These are phyloP conservation scores for Plasmodium knowlesi DNA, from an alignment of 169 alveolate species.

Conservation along the genomic window DNA sequence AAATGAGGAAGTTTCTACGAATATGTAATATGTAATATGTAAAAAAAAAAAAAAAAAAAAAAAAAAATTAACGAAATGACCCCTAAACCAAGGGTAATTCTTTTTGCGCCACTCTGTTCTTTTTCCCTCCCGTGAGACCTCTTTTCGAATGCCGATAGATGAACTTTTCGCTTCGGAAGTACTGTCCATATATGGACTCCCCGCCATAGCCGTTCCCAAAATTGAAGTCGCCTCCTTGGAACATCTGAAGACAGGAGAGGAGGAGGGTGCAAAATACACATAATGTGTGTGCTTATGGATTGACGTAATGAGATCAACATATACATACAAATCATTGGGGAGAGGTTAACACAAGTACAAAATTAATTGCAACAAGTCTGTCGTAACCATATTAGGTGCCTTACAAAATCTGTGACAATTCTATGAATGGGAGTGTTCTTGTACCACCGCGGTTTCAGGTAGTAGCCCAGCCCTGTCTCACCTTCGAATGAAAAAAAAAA, in stretches of 20 bases:
- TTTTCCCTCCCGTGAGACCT: slow-evolving; percentile 64
- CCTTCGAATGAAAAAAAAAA: slow-evolving; percentile 77
- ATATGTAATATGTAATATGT: not conserved
- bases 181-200: slow-evolving; percentile 89
- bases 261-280: not conserved
- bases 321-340: not conserved
- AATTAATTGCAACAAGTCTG: not conserved
- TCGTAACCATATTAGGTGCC: not conserved
- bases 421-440: slow-evolving; percentile 87
- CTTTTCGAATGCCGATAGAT: slow-evolving; percentile 86
- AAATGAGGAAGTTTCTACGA: not conserved
- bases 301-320: not conserved
- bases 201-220: slow-evolving; percentile 91
- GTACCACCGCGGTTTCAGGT: slow-evolving; percentile 89
- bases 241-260: slow-evolving; percentile 77
- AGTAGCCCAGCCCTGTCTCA: slow-evolving; percentile 89
- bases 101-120: not conserved
- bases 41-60: no score
- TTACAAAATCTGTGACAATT: slow-evolving; percentile 84
- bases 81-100: not conserved
- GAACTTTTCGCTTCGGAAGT: slow-evolving; percentile 86
- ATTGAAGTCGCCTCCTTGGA: slow-evolving; percentile 92
- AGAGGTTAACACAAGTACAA: not conserved
- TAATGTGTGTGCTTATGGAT: not conserved
- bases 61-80: not conserved